phyloP scores from a whole-genome alignment of 1,139 yeast genomes.

The Saccharomyces hybrid region DNA sequence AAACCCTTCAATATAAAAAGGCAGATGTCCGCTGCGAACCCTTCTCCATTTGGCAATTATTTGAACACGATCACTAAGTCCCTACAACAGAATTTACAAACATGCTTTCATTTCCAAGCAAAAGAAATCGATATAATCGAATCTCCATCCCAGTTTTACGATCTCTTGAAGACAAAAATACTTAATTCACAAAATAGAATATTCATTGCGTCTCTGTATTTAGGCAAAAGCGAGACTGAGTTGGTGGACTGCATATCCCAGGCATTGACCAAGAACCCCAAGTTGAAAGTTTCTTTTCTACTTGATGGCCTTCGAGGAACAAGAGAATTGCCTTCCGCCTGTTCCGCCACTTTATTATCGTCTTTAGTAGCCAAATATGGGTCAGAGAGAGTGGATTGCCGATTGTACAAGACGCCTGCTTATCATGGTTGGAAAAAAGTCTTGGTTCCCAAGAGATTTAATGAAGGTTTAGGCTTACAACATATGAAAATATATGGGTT shows the following conservation, averaged over 20 bases:
- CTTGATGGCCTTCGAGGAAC: conserved; percentile 91
- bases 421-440: conserved; percentile 58
- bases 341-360: conserved; percentile 71
- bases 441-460: conserved; percentile 72
- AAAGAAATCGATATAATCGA: conserved; percentile 58
- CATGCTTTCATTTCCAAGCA: conserved; percentile 48
- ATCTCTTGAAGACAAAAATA: conserved; percentile 50
- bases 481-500: conserved; percentile 97
- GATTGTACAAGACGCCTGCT: conserved; percentile 89
- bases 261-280: conserved; percentile 53
- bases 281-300: conserved; percentile 61
- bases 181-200: conserved; percentile 49
- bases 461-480: conserved; percentile 89
- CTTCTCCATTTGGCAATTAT: background rate
- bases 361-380: conserved; percentile 62
- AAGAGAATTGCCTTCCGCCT: conserved; percentile 74
- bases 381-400: conserved; percentile 57
- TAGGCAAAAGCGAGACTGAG: conserved; percentile 78
- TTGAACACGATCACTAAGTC: background rate
- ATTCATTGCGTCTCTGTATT: conserved; percentile 76
- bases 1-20: background rate
- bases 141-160: conserved; percentile 66
- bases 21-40: background rate
- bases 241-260: conserved; percentile 50
- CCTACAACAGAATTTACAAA: background rate